These are phyloP conservation scores for Raffaelea ambrosiae DNA, from an alignment of 2,329 filamentous ascomycete genomes.

Conservation along the genomic window DNA sequence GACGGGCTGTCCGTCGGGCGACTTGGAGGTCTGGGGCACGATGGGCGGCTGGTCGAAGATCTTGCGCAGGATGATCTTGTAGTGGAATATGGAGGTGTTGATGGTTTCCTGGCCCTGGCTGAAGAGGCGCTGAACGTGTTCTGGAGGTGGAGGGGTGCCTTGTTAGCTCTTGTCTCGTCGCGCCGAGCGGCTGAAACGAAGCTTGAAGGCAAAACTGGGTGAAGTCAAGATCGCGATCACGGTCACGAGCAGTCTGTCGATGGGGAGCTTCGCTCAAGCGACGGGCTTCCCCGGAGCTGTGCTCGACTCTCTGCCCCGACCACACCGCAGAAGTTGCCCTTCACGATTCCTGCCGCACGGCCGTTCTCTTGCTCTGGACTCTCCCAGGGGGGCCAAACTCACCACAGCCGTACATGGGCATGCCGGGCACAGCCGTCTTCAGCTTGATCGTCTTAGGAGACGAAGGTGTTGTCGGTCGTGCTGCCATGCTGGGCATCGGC, in stretches of 20 bases:
- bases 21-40: conserved; percentile 57
- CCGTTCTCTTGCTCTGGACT: neutral
- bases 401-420: conserved; percentile 58
- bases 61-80: conserved; percentile 61
- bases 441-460: conserved; percentile 51
- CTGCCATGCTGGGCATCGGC: conserved; percentile 28
- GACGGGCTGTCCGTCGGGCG: conserved; percentile 44
- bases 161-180: too few relatives aligned
- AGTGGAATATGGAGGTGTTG: conserved; percentile 61
- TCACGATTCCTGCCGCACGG: neutral
- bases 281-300: too few relatives aligned
- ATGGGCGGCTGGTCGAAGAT: conserved; percentile 61
- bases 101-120: conserved; percentile 52
- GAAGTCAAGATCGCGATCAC: too few relatives aligned
- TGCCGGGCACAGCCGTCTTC: conserved; percentile 49
- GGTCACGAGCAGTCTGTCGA: too few relatives aligned
- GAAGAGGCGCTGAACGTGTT: conserved; percentile 64
- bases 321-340: neutral
- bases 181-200: conserved; percentile 21
- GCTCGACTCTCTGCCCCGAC: too few relatives aligned
- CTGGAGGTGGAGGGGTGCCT: conserved; percentile 34
- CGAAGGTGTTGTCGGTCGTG: conserved; percentile 39
- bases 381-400: too few relatives aligned
- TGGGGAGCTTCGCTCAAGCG: too few relatives aligned
- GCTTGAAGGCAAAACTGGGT: neutral